Evolutionary conservation across 2,329 filamentous ascomycete species (phyloP).

Genomic region (Ustilaginoidea virens): DNA sequence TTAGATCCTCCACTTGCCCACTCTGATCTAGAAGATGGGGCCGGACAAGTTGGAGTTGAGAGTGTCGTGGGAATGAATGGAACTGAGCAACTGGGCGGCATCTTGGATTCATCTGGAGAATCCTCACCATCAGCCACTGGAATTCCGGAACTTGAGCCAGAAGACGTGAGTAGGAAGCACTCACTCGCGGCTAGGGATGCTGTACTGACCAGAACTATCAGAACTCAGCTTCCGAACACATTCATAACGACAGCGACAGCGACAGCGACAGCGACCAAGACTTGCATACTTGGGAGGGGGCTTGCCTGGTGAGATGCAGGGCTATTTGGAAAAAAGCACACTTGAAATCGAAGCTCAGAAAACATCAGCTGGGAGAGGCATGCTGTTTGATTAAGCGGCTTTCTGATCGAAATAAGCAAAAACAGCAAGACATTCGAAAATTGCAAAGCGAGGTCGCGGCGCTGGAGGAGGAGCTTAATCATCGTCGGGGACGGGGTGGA

Average conservation of each 20-base stretch:
- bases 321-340: neutral
- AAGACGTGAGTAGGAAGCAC: too few relatives aligned
- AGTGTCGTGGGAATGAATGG: neutral
- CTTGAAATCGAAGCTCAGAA: slow-evolving; percentile 1
- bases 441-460: neutral
- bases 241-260: neutral
- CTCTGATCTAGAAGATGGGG: neutral
- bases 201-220: too few relatives aligned
- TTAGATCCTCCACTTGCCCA: neutral
- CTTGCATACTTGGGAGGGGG: neutral
- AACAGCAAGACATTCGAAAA: neutral
- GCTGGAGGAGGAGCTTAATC: too few relatives aligned
- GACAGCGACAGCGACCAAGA: neutral
- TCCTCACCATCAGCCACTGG: too few relatives aligned
- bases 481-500: neutral
- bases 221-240: neutral
- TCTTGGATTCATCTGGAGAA: too few relatives aligned
- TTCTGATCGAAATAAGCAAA: neutral
- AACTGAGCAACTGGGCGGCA: neutral
- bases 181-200: too few relatives aligned
- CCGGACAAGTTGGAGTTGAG: neutral
- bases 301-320: neutral
- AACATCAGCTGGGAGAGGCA: neutral
- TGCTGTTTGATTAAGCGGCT: neutral
- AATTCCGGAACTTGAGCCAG: too few relatives aligned